These are phyloP conservation scores for Silene coronaria DNA, from an alignment of 179 eudicot species.

Conservation along the genomic window DNA sequence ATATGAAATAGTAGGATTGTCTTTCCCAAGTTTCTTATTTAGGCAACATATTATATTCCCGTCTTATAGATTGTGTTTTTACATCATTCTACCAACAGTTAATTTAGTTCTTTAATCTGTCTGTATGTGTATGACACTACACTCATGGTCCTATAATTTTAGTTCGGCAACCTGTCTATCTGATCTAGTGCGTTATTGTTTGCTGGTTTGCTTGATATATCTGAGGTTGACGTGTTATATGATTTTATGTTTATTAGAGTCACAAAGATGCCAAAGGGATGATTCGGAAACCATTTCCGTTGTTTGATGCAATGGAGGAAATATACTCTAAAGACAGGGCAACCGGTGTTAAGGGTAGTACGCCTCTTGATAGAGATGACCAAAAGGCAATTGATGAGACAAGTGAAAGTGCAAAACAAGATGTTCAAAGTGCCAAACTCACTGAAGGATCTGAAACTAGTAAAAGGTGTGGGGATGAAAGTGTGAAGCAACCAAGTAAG, in stretches of 20 bases:
- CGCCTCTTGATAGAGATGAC: background rate
- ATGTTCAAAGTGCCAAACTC: background rate
- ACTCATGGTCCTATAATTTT: slow-evolving; percentile 1
- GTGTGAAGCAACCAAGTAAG: background rate
- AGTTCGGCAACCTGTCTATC: too few species aligned
- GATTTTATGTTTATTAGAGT: background rate
- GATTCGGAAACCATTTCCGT: background rate
- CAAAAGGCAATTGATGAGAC: background rate
- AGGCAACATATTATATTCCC: too few species aligned
- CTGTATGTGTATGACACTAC: background rate
- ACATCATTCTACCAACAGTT: too few species aligned
- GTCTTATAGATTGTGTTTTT: too few species aligned
- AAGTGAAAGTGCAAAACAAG: background rate
- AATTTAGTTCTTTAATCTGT: background rate
- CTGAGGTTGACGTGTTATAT: too few species aligned
- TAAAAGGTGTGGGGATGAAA: background rate
- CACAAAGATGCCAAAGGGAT: background rate
- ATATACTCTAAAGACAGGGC: background rate
- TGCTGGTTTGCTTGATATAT: background rate
- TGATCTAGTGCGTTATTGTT: background rate
- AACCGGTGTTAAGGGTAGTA: background rate
- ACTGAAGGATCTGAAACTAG: background rate
- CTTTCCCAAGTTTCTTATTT: too few species aligned
- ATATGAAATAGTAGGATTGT: too few species aligned
- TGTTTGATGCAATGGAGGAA: background rate